Evolutionary conservation across 75 land plant species (phyloP).

Genomic region (Isoetes taiwanensis): DNA sequence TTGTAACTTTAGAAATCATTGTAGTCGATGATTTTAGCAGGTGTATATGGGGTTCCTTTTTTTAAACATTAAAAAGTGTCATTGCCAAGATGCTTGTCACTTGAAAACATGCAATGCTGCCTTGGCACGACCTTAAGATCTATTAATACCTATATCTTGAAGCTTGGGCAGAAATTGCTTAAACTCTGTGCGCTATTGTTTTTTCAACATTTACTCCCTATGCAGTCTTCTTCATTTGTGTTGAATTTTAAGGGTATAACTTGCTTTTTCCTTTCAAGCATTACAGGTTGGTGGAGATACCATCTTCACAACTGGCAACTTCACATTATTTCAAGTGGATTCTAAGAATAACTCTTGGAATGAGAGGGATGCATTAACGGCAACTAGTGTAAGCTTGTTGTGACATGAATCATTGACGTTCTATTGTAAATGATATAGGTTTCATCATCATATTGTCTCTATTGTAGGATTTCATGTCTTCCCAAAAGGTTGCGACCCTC

Average conservation of each 20-base stretch:
- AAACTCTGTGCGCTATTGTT: background rate
- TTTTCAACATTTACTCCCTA: constrained; percentile 2
- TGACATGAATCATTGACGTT: background rate
- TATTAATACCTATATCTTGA: background rate
- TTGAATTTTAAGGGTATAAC: background rate
- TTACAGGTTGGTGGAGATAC: constrained; percentile 87
- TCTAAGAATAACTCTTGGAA: constrained; percentile 45
- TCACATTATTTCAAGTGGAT: constrained; percentile 49
- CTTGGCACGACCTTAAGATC: background rate
- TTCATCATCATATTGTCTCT: background rate
- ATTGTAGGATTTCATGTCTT: background rate
- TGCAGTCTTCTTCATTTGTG: background rate
- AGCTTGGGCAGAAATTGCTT: background rate
- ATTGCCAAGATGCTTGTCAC: no score
- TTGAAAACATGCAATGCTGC: background rate
- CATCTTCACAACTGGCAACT: constrained; percentile 58
- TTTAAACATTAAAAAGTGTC: no score
- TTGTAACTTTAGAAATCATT: no score
- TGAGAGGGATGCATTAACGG: constrained; percentile 59
- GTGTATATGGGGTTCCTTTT: no score
- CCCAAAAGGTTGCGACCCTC: background rate
- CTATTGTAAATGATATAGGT: background rate
- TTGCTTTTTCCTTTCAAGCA: background rate
- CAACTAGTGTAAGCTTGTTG: constrained; percentile 51
- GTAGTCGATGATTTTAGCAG: no score